Conservation (phyloP, 1,139 yeast species). For the Taiozyma sp. region DNA sequence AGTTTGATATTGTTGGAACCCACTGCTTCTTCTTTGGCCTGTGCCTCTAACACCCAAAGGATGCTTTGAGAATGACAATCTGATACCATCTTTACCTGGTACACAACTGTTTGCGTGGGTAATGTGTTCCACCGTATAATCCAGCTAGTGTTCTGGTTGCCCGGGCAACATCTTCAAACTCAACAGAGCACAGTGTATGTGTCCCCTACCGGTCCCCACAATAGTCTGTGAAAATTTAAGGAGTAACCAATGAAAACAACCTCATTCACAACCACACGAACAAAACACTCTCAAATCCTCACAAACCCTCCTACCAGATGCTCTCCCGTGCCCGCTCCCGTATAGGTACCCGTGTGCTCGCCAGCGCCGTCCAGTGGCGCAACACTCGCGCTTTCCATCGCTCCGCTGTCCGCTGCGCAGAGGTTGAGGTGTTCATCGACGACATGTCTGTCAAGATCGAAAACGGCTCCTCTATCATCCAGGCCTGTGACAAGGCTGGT, state of each 20-base stretch:
- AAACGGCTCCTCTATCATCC: slow-evolving; percentile 85
- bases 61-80: slow-evolving; percentile 89
- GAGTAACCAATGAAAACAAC: not conserved
- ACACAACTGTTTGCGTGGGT: slow-evolving; percentile 50
- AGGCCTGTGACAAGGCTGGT: slow-evolving; percentile 91
- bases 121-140: slow-evolving; percentile 79
- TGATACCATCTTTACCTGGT: slow-evolving; percentile 82
- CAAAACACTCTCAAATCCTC: not conserved
- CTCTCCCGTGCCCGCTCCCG: slow-evolving; percentile 4
- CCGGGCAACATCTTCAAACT: slow-evolving; percentile 90
- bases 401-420: slow-evolving; percentile 33
- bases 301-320: not conserved
- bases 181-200: slow-evolving; percentile 61
- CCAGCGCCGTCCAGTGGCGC: not conserved
- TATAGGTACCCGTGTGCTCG: not conserved
- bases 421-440: slow-evolving; percentile 73
- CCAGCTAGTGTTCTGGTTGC: slow-evolving; percentile 94
- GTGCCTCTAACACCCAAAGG: slow-evolving; percentile 91
- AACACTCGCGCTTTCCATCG: slow-evolving; percentile 24
- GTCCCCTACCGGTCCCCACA: not conserved
- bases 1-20: slow-evolving; percentile 17
- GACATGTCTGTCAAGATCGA: slow-evolving; percentile 74
- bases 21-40: slow-evolving; percentile 25
- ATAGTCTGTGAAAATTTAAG: slow-evolving; percentile 1
- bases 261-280: not conserved